These are phyloP conservation scores for Andrographis paniculata DNA, from an alignment of 305 asterid species.

Conservation along the genomic window DNA sequence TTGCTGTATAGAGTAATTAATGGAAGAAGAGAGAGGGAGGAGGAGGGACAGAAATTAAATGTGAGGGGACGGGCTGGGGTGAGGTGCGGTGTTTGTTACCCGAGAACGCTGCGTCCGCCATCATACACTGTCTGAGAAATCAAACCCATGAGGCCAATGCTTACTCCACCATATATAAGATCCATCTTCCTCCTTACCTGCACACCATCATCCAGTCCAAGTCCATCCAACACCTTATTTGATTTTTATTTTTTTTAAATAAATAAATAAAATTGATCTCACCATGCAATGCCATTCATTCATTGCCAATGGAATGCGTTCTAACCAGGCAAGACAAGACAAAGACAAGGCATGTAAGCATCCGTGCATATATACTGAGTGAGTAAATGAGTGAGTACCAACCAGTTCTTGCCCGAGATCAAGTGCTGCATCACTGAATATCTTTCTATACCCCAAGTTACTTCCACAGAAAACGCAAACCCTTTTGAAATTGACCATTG, in stretches of 20 bases:
- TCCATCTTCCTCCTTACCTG: slow-evolving; percentile 47
- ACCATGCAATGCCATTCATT: too few species aligned
- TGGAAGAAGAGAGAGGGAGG: too few species aligned
- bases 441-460: slow-evolving; percentile 36
- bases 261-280: too few species aligned
- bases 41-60: too few species aligned
- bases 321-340: too few species aligned
- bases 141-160: slow-evolving; percentile 51
- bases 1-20: too few species aligned
- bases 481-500: slow-evolving; percentile 38
- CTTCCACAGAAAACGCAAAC: slow-evolving; percentile 60
- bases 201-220: too few species aligned
- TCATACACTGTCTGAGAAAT: slow-evolving; percentile 41
- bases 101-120: slow-evolving; percentile 46
- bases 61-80: too few species aligned
- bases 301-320: too few species aligned
- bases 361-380: background rate
- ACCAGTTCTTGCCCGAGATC: slow-evolving; percentile 53
- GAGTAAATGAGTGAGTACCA: background rate
- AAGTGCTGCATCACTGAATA: slow-evolving; percentile 54
- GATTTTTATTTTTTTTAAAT: too few species aligned
- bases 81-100: slow-evolving; percentile 24
- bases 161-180: slow-evolving; percentile 53
- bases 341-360: background rate
- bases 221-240: too few species aligned